Conservation (phyloP, 164 flowering plant genomes). For the Vitis rotundifolia region DNA sequence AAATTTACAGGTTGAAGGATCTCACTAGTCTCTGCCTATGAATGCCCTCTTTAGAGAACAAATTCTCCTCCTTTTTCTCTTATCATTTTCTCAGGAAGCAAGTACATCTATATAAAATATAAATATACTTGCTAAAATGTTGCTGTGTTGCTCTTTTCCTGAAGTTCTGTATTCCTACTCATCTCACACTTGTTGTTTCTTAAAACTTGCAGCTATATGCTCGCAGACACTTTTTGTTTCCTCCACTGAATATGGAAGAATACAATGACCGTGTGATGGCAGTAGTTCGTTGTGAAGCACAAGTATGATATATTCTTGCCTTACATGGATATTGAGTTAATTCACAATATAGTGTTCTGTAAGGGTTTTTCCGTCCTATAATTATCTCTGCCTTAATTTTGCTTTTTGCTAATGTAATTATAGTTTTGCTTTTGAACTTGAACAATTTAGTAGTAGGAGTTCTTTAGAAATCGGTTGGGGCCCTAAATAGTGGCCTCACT, state of each 20-base stretch:
- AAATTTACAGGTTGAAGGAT: neutral
- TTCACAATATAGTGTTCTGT: neutral
- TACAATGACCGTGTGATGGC: slow-evolving; percentile 85
- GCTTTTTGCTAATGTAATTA: neutral
- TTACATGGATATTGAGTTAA: neutral
- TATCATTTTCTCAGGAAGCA: too few relatives aligned
- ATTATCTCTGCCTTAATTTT: neutral
- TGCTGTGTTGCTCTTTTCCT: neutral
- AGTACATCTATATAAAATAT: too few relatives aligned
- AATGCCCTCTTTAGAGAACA: neutral
- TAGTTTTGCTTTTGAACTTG: neutral
- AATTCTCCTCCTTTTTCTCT: neutral
- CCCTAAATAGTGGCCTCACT: too few relatives aligned
- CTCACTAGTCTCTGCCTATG: neutral
- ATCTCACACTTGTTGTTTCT: slow-evolving; percentile 10
- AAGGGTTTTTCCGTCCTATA: too few relatives aligned
- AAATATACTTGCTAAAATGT: too few relatives aligned
- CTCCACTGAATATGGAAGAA: slow-evolving; percentile 80
- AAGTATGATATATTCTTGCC: slow-evolving; percentile 35
- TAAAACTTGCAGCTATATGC: slow-evolving; percentile 78
- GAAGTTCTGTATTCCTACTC: neutral
- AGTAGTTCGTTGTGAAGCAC: slow-evolving; percentile 95
- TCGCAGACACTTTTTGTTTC: slow-evolving; percentile 85
- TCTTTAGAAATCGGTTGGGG: too few relatives aligned
- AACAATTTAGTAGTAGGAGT: neutral